Percentiles rank a stretch among this genome's conserved stretches.
phyloP scores from a whole-genome alignment of 2,329 filamentous ascomycete species.

The Myriosclerotinia duriaeana region DNA sequence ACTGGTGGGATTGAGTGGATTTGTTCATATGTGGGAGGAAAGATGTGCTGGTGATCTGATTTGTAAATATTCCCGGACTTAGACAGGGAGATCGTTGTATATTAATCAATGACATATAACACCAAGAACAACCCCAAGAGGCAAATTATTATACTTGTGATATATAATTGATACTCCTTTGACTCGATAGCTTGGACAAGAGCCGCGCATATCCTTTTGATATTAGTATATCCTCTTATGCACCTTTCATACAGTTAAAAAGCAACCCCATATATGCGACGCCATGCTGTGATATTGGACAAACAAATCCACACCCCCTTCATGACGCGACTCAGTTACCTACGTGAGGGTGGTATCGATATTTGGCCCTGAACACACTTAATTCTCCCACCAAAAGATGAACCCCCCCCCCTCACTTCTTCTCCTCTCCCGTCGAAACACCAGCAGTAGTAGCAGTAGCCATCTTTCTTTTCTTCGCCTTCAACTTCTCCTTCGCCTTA shows the following conservation, averaged over 20 bases:
- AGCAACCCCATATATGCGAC: background rate
- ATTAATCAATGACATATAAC: constrained; percentile 14
- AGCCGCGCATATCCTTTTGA: background rate
- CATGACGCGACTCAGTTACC: background rate
- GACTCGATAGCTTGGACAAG: background rate
- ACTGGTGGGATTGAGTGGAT: background rate
- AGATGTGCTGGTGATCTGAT: background rate
- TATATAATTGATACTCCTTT: background rate
- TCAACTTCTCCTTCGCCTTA: constrained; percentile 76
- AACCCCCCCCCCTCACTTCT: constrained; percentile 33
- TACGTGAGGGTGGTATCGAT: background rate
- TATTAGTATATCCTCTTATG: constrained; percentile 5
- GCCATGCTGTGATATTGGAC: constrained; percentile 2
- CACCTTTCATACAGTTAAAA: background rate
- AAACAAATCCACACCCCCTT: background rate
- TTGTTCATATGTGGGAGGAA: constrained; percentile 1
- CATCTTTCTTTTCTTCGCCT: constrained; percentile 59
- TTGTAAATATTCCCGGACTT: constrained; percentile 7
- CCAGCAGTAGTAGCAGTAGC: constrained; percentile 21
- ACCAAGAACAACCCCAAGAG: background rate
- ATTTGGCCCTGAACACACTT: background rate
- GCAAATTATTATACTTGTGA: background rate
- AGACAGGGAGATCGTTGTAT: background rate
- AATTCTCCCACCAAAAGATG: background rate
- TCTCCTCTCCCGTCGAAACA: constrained; percentile 19